Evolutionary conservation across 352 stramenopile genomes (phyloP), one percentile per base, ranked within the genome.

Genomic region (Pythium aristosporum): DNA sequence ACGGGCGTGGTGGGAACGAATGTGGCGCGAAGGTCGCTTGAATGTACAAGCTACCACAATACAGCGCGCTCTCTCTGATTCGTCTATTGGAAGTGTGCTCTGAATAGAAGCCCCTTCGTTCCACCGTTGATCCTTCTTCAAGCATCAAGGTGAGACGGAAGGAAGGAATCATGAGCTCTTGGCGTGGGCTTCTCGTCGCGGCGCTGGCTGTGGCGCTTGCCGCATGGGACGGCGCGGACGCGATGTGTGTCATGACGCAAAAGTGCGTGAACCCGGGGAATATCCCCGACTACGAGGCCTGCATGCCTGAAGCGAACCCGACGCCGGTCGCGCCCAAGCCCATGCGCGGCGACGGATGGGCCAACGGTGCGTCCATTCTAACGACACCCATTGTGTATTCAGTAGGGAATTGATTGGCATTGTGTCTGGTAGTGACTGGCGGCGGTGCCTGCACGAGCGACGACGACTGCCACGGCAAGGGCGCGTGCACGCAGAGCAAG

Each of bases 231-330:
- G 10, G 25, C 20, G 48, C 36, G 15, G 37, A 66, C 21, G 67
- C 49, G 3, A 64, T 61, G 48, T 94, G 85, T 43, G 73, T 81
- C 8, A 94, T 94, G 82, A 92, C 85, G 9, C 82, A 92, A 70
- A 87, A 76, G 25, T 94, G 85, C 62, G 73, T 89, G 30, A 91
- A 91, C 53, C 81, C 82, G 0, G 75, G 74, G 32, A 91, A 94
- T 53, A 59, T 79, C 0, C 80, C 80, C 0, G 85, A 94, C 72
- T 91, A 85, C 60, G 75, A 89, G 42, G 51, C 55, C 36, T 94
- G 85, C 57, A 92, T 92, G 50, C 85, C 85, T 9, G 77, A 90
- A 61, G 85, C 81, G 41, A 71, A 86, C 52, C 69, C 62, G 34
- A 43, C 20, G 25, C 36, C 57, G 30, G 52, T 64, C 11, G 21